Base-by-base conservation (phyloP, 305 asterid genomes). In the Plantago coronopus region DNA sequence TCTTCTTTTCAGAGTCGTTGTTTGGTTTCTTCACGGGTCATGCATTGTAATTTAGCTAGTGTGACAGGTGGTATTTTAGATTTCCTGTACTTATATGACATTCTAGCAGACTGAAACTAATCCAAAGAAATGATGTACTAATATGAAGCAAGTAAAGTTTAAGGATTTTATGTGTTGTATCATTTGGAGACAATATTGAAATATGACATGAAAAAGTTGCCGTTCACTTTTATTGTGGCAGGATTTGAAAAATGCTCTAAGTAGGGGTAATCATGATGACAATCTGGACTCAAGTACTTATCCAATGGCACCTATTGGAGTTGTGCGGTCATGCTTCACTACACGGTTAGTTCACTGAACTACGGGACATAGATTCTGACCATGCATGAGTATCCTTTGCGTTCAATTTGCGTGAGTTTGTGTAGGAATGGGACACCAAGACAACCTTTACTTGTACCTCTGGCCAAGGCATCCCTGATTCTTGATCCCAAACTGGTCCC, bases 391-490 rank as follows among this genome's bases (percentile, higher is more conserved):
- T 43, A 29, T 61, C 5, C 14, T 1, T 57, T 19, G 17, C 0
- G n/a, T 22, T n/a, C 23, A 7, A 25, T 31, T 14, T 25, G 2
- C 10, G 21, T 23, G 55, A 13, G 14, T 8, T 65, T 61, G 61
- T 57, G 40, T 75, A 89, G 97, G 65, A 93, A 93, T 62, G 97
- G 97, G 71, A 89, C 98, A 44, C 97, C 98, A 43, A 83, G 98
- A 65, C 98, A 93, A 66, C 96, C 98, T 75, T 82, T 93, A 66
- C 90, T 93, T 60, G 96, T 93, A 54, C 95, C 97, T 70, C 95
- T 89, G 59, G 96, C 97, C 34, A 83, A 74, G 78, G 97, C 98
- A 66, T 64, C 86, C 63, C 65, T 89, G 71, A 61, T 66, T 56
- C 83, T 89, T 76, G 86, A 89, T 81, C 51, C 81, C 63, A 22